A percentile compares a stretch with the other conserved stretches of the same genome.
phyloP scores from a whole-genome alignment of 1,139 yeast species.

The Meyerozyma smithsonii region DNA sequence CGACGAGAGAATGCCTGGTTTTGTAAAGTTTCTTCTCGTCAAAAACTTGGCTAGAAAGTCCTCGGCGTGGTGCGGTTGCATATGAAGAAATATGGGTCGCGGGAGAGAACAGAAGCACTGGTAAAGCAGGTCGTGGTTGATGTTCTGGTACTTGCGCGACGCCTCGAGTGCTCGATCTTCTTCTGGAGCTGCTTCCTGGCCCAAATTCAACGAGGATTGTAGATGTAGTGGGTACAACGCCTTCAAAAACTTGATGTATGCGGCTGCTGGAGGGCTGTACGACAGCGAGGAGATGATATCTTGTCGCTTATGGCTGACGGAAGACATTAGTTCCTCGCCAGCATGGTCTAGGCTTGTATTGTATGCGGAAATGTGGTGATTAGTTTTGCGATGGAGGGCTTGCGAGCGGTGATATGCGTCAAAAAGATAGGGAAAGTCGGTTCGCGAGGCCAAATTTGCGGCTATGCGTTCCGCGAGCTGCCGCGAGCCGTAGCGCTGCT shows the following conservation, averaged over 20 bases:
- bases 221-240: conserved; percentile 29
- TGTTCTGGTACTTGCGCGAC: conserved; percentile 13
- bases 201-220: conserved; percentile 9
- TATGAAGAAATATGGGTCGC: conserved; percentile 26
- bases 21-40: conserved; percentile 16
- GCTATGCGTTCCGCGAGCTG: conserved; percentile 4
- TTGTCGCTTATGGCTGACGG: not conserved
- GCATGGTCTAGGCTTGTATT: too few relatives aligned
- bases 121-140: conserved; percentile 26
- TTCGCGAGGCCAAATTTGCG: not conserved
- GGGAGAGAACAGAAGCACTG: conserved; percentile 34
- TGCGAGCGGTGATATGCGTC: not conserved
- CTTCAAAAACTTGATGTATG: conserved; percentile 22
- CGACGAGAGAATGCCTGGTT: conserved; percentile 18
- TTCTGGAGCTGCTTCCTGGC: conserved; percentile 3
- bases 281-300: conserved; percentile 5
- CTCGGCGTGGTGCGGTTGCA: conserved; percentile 34
- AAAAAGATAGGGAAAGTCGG: not conserved
- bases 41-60: conserved; percentile 28
- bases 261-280: conserved; percentile 11
- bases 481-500: conserved; percentile 9
- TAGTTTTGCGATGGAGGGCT: not conserved
- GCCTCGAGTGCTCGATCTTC: conserved; percentile 7
- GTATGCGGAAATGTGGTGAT: too few relatives aligned
- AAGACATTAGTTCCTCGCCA: too few relatives aligned